Evolutionary conservation across 2,329 filamentous ascomycete species (phyloP), one percentile per base, ranked within the genome.

Genomic region (Trichophyton verrucosum): DNA sequence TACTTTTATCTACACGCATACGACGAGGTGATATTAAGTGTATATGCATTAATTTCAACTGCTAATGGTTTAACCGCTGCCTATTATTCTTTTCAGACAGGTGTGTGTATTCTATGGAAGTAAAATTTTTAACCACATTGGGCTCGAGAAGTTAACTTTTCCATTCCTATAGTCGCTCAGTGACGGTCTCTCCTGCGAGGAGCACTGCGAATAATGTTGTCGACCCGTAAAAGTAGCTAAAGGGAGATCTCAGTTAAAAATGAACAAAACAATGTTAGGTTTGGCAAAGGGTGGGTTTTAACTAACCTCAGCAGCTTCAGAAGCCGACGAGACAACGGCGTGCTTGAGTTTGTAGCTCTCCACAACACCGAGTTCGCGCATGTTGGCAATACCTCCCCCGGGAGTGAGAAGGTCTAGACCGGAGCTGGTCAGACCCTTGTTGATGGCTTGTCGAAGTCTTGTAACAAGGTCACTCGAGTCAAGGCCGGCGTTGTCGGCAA

Each of bases 341-440:
- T 85, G 87, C 84, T 99, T 99, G 73, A 99, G 78, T 82, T 99
- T 99, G 81, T 96, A 97, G 75, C 90, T 95, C 79, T 99, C 94
- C 67, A 99, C 87, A 30, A 99, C 91, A 51, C 94, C 94, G 56
- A 95, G 74, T 69, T 99, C 90, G 60, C 92, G 84, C 94, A 99
- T 99, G 71, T 99, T 94, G 11, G 89, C 82, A 70, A 99, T 90
- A 51, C 91, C 91, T 62, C 94, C 94, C 46, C 94, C 92, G 1
- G 92, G 91, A 1, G 87, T 90, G 76, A 88, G 80, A 64, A 99
- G 79, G 71, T 99, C 94, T 65, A 99, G 78, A 20, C 94, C 94
- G 60, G 92, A 95, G 63, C 87, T 96, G 58, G 86, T 91, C 82
- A 96, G 86, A 65, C 94, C 94, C 65, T 94, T 89, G 78, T 97